Evolutionary conservation across 108 stramenopile genomes (phyloP).

Genomic region (Schizochytrium sp.): DNA sequence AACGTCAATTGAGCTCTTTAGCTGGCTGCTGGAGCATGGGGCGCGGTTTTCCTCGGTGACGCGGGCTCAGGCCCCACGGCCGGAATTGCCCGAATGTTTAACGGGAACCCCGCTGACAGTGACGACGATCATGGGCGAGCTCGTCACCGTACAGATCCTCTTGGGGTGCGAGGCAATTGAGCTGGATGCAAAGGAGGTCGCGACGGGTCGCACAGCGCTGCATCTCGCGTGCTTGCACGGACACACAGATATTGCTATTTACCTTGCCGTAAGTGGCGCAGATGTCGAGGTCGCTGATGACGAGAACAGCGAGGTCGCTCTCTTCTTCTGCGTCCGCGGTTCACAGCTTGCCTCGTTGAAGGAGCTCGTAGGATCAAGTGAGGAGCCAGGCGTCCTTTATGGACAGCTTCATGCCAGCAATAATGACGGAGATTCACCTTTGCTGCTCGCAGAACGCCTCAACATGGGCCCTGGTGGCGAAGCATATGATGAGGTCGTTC

Average conservation of each 20-base stretch:
- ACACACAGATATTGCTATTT: neutral
- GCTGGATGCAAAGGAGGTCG: neutral
- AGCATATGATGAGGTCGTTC: neutral
- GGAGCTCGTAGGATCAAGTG: neutral
- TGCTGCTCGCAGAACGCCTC: neutral
- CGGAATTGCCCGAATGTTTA: neutral
- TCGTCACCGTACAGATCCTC: neutral
- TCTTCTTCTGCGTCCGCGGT: neutral
- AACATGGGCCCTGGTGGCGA: neutral
- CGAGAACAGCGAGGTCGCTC: neutral
- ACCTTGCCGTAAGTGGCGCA: neutral
- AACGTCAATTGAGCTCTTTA: neutral
- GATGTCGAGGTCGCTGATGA: neutral
- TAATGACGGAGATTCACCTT: neutral
- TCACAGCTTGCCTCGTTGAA: neutral
- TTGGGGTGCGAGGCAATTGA: neutral
- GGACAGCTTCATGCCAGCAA: neutral
- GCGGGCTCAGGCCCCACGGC: neutral
- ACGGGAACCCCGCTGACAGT: neutral
- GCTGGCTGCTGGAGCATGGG: neutral
- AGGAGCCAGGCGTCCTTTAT: neutral
- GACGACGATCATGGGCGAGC: neutral
- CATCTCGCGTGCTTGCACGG: neutral
- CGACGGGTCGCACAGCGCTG: neutral
- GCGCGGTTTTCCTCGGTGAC: neutral